A percentile compares a stretch with the other conserved stretches of the same genome.
Conservation (phyloP, 495 filamentous ascomycete species). For the Aspergillus sclerotioniger region DNA sequence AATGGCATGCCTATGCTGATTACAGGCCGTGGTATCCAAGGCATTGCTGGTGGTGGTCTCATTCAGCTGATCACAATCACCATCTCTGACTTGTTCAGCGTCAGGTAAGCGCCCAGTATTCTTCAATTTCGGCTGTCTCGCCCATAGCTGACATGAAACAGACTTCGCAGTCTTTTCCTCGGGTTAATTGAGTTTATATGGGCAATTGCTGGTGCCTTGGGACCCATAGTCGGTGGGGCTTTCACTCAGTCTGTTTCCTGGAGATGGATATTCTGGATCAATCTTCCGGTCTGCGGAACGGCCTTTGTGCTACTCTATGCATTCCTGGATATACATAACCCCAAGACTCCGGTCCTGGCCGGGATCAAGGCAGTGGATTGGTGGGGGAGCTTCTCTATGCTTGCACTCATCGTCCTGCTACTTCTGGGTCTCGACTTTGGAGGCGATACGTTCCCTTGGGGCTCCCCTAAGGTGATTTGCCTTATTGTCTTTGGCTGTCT, state of each 20-base stretch:
- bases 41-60: conserved; percentile 54
- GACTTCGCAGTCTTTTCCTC: conserved; percentile 51
- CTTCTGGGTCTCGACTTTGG: conserved; percentile 76
- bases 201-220: conserved; percentile 57
- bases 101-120: too few relatives aligned
- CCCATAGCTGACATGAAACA: conserved; percentile 10
- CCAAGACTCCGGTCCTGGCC: conserved; percentile 51
- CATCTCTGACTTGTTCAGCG: conserved; percentile 58
- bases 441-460: conserved; percentile 70
- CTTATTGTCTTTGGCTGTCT: conserved; percentile 70
- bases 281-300: conserved; percentile 58
- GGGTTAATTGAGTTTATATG: conserved; percentile 56
- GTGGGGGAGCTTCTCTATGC: conserved; percentile 65
- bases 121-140: too few relatives aligned
- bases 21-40: conserved; percentile 54
- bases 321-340: conserved; percentile 60
- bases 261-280: conserved; percentile 74
- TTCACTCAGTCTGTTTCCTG: conserved; percentile 63
- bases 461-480: conserved; percentile 70
- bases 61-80: conserved; percentile 53
- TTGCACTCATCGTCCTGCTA: conserved; percentile 72
- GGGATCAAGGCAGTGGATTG: conserved; percentile 79
- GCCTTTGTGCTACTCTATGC: conserved; percentile 57
- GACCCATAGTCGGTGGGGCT: conserved; percentile 67
- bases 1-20: conserved; percentile 54